Evolutionary conservation across 2,329 filamentous ascomycete species (phyloP).

Genomic region (Penicillium sp.): DNA sequence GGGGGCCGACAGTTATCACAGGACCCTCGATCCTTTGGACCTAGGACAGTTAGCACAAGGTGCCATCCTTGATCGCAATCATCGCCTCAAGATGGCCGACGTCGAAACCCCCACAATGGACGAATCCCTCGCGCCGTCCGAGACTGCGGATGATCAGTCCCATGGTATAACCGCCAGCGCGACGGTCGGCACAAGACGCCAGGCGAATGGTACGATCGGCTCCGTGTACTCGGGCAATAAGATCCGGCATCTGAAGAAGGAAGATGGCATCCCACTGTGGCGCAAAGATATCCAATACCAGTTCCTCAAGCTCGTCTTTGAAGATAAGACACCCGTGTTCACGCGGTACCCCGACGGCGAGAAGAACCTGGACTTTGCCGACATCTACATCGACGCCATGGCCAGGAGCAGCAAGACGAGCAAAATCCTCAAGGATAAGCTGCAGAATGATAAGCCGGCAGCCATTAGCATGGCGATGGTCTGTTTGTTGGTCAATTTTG

Average conservation of each 20-base stretch:
- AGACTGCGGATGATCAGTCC: constrained; percentile 38
- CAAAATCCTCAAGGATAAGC: constrained; percentile 96
- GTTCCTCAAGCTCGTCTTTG: constrained; percentile 63
- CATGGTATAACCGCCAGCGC: constrained; percentile 40
- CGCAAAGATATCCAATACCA: constrained; percentile 68
- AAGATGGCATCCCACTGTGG: constrained; percentile 67
- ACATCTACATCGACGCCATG: constrained; percentile 98
- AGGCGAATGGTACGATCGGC: constrained; percentile 65
- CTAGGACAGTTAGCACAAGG: constrained; percentile 2
- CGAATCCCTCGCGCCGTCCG: constrained; percentile 38
- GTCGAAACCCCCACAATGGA: constrained; percentile 34
- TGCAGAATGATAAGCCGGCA: constrained; percentile 85
- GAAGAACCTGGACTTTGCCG: constrained; percentile 76
- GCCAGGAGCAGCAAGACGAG: constrained; percentile 98
- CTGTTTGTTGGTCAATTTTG: constrained; percentile 93
- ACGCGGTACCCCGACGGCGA: constrained; percentile 86
- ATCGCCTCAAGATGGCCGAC: constrained; percentile 33
- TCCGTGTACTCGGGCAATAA: constrained; percentile 69
- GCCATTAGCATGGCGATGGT: constrained; percentile 99
- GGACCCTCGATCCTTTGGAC: constrained; percentile 1
- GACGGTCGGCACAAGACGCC: constrained; percentile 56
- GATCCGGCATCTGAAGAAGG: constrained; percentile 67
- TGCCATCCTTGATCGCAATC: constrained; percentile 5
- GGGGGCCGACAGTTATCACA: constrained; percentile 12
- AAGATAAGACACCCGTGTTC: constrained; percentile 69